Evolutionary conservation across 345 rosid species (phyloP).

Genomic region (Triadica sebifera): DNA sequence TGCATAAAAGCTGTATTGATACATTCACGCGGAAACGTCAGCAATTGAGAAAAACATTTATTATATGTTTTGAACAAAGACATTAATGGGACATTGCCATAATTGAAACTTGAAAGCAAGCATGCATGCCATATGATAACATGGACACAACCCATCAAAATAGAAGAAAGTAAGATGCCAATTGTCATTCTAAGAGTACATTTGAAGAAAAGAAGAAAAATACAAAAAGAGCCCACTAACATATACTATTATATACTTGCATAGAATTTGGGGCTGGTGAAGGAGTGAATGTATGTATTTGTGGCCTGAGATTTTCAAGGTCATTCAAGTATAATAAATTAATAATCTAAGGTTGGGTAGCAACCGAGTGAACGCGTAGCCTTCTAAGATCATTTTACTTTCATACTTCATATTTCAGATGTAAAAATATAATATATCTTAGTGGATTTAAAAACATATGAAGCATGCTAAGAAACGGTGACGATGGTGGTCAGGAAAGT

Average conservation of each 20-base stretch:
- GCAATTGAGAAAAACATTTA: too few relatives aligned
- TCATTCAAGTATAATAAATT: background rate
- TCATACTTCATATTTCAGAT: background rate
- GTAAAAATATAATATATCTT: background rate
- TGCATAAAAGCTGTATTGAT: too few relatives aligned
- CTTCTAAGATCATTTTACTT: background rate
- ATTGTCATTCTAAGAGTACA: conserved; percentile 9
- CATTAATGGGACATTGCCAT: background rate
- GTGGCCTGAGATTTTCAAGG: conserved; percentile 7
- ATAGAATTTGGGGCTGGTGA: conserved; percentile 1
- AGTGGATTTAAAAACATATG: background rate
- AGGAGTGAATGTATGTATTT: background rate
- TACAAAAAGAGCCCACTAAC: background rate
- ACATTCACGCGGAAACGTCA: too few relatives aligned
- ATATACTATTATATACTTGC: background rate
- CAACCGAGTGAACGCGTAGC: background rate
- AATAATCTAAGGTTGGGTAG: background rate
- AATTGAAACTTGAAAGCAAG: conserved; percentile 12
- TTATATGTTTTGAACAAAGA: background rate
- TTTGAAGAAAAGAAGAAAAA: background rate
- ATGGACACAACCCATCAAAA: background rate
- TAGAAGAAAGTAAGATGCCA: conserved; percentile 4
- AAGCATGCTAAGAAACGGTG: background rate
- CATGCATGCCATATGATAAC: background rate
- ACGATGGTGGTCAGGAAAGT: too few relatives aligned